Evolutionary conservation across 768 basidiomycete species (phyloP).

Genomic region (Pleurotus cornucopiae): DNA sequence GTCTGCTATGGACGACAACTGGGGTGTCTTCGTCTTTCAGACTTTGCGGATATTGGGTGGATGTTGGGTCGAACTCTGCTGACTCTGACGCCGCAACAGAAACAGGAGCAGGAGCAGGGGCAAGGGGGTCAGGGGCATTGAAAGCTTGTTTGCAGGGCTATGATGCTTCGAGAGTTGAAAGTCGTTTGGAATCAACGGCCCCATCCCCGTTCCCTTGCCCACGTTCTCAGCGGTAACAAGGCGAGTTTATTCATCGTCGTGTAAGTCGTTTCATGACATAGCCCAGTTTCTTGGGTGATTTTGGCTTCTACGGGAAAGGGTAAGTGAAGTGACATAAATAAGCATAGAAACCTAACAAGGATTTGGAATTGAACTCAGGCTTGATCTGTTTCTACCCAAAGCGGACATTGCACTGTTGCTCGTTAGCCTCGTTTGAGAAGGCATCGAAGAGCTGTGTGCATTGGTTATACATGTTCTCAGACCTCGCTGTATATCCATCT

Average conservation of each 20-base stretch:
- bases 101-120: too few species aligned
- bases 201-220: constrained; percentile 85
- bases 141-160: too few species aligned
- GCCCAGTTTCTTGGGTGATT: constrained; percentile 79
- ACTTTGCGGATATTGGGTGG: too few species aligned
- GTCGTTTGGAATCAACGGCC: constrained; percentile 80
- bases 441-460: constrained; percentile 72
- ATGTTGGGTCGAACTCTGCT: too few species aligned
- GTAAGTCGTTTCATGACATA: constrained; percentile 16
- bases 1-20: too few species aligned
- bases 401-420: constrained; percentile 20
- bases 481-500: constrained; percentile 37
- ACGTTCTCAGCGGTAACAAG: constrained; percentile 98
- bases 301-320: constrained; percentile 90
- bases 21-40: too few species aligned
- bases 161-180: too few species aligned
- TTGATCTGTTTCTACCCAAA: constrained; percentile 1
- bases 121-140: too few species aligned
- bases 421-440: constrained; percentile 64
- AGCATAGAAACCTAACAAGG: background rate
- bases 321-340: constrained; percentile 22
- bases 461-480: constrained; percentile 81
- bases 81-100: too few species aligned
- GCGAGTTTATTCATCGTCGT: constrained; percentile 18
- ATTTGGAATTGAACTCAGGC: background rate